Conservation (phyloP, 164 flowering plant genomes). For the Tinospora cordifolia region DNA sequence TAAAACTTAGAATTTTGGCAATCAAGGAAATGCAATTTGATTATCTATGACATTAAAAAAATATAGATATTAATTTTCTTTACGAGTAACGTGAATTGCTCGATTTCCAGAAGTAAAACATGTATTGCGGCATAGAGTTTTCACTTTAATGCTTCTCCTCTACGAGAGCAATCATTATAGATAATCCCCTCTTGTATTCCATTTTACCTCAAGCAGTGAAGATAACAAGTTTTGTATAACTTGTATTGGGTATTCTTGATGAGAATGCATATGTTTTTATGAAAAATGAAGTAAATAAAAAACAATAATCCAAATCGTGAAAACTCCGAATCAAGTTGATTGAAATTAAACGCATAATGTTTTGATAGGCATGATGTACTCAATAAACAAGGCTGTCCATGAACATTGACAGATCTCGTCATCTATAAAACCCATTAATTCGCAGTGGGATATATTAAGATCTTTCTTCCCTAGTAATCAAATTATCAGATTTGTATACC, state of each 20-base stretch:
- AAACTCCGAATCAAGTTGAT: not conserved
- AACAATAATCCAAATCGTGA: not conserved
- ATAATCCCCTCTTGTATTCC: not conserved
- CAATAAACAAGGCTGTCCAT: not conserved
- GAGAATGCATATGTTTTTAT: not conserved
- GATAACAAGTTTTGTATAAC: not conserved
- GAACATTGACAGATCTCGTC: not conserved
- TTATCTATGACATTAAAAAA: no score
- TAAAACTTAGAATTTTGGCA: not conserved
- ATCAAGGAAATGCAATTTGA: no score
- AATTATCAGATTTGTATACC: not conserved
- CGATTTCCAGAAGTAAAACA: no score
- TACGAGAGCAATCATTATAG: not conserved
- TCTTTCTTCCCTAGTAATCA: not conserved
- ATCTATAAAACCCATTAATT: not conserved
- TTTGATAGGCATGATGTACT: not conserved
- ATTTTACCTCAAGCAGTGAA: not conserved
- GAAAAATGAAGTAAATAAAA: not conserved
- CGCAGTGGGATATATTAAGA: not conserved
- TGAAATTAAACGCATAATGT: not conserved
- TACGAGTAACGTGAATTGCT: no score
- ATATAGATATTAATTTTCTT: no score
- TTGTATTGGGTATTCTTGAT: not conserved
- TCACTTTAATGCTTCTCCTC: no score
- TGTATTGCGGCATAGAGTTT: no score